Evolutionary conservation across 495 filamentous ascomycete genomes (phyloP).

Genomic region (Clavariopsis aquatica): DNA sequence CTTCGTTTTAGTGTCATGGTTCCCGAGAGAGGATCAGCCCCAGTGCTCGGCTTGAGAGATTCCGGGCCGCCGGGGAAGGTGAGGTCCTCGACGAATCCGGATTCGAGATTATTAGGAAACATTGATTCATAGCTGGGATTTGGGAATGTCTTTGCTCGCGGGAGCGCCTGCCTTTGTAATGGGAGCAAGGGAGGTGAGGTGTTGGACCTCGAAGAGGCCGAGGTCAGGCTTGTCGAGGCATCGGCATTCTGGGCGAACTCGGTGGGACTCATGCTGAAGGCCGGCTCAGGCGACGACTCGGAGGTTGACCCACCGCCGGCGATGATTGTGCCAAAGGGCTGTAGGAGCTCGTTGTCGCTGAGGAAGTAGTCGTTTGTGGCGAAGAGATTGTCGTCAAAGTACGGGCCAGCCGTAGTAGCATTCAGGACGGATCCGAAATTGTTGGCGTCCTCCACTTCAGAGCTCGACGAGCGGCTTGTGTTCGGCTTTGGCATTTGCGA

Average conservation of each 20-base stretch:
- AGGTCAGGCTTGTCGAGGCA: constrained; percentile 17
- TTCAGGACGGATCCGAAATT: constrained; percentile 22
- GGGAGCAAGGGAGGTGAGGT: constrained; percentile 23
- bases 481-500: constrained; percentile 31
- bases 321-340: constrained; percentile 32
- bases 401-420: constrained; percentile 16
- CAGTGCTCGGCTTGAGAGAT: constrained; percentile 3
- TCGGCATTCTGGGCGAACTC: not conserved
- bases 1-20: constrained; percentile 29
- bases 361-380: constrained; percentile 38
- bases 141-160: constrained; percentile 32
- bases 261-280: constrained; percentile 1
- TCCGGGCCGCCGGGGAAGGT: constrained; percentile 35
- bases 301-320: constrained; percentile 34
- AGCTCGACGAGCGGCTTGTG: constrained; percentile 19
- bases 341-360: constrained; percentile 33
- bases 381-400: constrained; percentile 34
- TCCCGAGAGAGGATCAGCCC: not conserved
- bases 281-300: constrained; percentile 37
- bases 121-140: constrained; percentile 31
- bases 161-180: not conserved
- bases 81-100: constrained; percentile 35
- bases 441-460: constrained; percentile 10
- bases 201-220: constrained; percentile 15
- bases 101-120: constrained; percentile 33